phyloP scores from a whole-genome alignment of 352 stramenopile genomes.

The Thalassiosira hispida region DNA sequence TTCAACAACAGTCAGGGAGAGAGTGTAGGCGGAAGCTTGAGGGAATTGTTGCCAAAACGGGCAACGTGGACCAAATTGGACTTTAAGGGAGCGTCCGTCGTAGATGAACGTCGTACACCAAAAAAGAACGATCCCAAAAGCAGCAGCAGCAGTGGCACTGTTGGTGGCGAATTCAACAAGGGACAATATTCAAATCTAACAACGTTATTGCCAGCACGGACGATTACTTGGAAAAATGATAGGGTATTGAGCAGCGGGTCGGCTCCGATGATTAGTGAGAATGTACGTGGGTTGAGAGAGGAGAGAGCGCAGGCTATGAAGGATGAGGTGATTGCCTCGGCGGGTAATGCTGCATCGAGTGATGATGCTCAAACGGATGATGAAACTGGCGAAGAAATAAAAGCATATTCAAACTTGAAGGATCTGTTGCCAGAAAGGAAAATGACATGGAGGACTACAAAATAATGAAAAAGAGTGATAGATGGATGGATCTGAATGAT shows the following conservation, averaged over 20 bases:
- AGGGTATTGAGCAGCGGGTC: slow-evolving; percentile 29
- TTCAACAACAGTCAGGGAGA: background rate
- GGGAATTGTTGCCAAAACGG: slow-evolving; percentile 4
- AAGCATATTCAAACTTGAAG: slow-evolving; percentile 25
- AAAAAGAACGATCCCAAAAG: background rate
- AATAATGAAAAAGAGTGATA: background rate
- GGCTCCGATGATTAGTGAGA: slow-evolving; percentile 1
- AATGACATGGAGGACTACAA: slow-evolving; percentile 14
- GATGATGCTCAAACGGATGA: slow-evolving; percentile 10
- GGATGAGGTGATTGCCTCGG: background rate
- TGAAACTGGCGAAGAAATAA: background rate
- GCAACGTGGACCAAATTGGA: slow-evolving; percentile 33
- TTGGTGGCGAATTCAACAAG: background rate
- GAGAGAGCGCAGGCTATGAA: slow-evolving; percentile 10
- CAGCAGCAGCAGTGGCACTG: background rate
- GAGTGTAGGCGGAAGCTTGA: background rate
- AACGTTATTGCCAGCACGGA: slow-evolving; percentile 30
- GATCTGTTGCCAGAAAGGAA: slow-evolving; percentile 18
- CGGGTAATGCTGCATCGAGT: slow-evolving; percentile 3
- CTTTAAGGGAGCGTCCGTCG: slow-evolving; percentile 25
- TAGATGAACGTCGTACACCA: slow-evolving; percentile 19
- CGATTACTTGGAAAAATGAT: slow-evolving; percentile 39
- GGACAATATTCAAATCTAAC: slow-evolving; percentile 18
- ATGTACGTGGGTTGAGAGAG: background rate
- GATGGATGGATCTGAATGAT: no score